These are phyloP conservation scores for Collybia sordida DNA, from an alignment of 768 basidiomycete species.

Conservation along the genomic window DNA sequence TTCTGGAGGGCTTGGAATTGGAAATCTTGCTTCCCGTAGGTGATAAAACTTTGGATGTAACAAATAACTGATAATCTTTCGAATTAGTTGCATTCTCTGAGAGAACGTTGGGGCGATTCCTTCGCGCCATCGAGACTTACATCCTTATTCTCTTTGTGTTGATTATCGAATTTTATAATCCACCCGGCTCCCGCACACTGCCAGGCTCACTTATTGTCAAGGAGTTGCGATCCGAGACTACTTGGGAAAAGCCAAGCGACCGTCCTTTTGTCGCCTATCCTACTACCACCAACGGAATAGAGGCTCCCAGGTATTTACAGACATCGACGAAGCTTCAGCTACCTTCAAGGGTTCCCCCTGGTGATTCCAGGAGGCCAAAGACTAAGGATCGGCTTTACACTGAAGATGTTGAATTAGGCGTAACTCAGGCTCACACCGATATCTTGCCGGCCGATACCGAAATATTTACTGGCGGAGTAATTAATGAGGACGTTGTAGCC, in stretches of 20 bases:
- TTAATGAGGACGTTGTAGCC: not conserved
- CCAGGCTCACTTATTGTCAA: not conserved
- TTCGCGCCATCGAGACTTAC: constrained; percentile 63
- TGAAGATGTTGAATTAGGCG: constrained; percentile 2
- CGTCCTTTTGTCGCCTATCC: not conserved
- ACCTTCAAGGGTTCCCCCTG: constrained; percentile 14
- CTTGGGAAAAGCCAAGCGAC: not conserved
- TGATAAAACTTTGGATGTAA: constrained; percentile 10
- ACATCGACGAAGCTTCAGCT: constrained; percentile 1
- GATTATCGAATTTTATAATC: constrained; percentile 38
- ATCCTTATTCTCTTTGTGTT: constrained; percentile 59
- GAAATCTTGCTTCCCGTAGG: constrained; percentile 59
- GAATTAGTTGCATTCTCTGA: constrained; percentile 66
- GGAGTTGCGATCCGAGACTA: not conserved
- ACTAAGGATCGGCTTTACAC: not conserved
- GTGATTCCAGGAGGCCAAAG: constrained; percentile 8
- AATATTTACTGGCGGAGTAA: not conserved
- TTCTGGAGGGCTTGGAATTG: constrained; percentile 52
- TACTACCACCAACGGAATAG: not conserved
- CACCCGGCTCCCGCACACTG: constrained; percentile 7
- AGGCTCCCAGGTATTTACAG: not conserved
- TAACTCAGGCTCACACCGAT: not conserved
- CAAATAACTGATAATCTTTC: constrained; percentile 2
- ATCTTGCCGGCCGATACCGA: not conserved
- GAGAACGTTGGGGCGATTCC: constrained; percentile 64